phyloP scores from a whole-genome alignment of 2,329 filamentous ascomycete species.

The Penicillium sp. region DNA sequence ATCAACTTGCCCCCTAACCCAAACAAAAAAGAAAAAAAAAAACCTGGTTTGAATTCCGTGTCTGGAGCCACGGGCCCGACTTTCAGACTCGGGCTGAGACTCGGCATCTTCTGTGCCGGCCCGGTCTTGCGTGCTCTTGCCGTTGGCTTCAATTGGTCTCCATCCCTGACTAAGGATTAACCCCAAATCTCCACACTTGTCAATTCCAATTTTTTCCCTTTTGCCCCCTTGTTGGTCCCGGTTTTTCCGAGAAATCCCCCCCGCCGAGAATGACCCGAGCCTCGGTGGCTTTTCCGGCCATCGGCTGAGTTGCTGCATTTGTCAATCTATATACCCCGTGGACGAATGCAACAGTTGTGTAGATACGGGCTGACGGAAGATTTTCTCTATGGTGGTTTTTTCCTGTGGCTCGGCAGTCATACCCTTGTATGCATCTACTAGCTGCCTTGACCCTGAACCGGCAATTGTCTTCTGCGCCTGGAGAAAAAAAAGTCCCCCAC shows the following conservation, averaged over 20 bases:
- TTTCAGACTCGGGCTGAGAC: slow-evolving; percentile 14
- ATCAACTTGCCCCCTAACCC: neutral
- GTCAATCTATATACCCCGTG: neutral
- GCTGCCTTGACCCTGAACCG: neutral
- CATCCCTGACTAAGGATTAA: neutral
- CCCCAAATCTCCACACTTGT: slow-evolving; percentile 1
- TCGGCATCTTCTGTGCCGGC: slow-evolving; percentile 23
- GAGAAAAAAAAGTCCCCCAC: slow-evolving; percentile 6
- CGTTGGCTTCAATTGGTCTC: neutral
- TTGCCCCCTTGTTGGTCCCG: neutral
- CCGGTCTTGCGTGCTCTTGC: slow-evolving; percentile 5
- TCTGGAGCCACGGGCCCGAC: slow-evolving; percentile 17
- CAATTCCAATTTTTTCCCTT: neutral
- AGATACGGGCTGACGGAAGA: neutral
- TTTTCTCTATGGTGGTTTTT: neutral
- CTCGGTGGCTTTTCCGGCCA: slow-evolving; percentile 10
- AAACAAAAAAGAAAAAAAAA: neutral
- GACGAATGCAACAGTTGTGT: neutral
- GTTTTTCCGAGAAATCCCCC: slow-evolving; percentile 1
- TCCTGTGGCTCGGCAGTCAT: neutral
- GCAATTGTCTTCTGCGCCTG: neutral
- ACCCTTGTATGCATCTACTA: neutral
- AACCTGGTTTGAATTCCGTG: neutral
- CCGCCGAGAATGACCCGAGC: slow-evolving; percentile 21
- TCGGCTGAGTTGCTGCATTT: slow-evolving; percentile 5